Conservation (phyloP, 306 rosid species). For the Ziziphus jujuba region DNA sequence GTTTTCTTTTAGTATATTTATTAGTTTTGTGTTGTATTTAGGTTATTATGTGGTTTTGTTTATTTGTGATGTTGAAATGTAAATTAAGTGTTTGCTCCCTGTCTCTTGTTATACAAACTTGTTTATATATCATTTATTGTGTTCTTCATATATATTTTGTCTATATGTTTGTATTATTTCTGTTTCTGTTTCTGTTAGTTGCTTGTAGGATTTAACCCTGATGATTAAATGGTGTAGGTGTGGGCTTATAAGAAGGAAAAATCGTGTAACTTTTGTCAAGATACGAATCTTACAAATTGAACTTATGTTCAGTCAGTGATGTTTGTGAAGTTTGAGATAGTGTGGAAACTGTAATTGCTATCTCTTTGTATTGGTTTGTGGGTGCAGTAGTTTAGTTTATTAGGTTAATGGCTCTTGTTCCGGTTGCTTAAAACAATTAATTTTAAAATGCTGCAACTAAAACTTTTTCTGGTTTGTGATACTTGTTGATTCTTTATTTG, state of each 20-base stretch:
- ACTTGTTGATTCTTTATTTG: neutral
- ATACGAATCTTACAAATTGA: neutral
- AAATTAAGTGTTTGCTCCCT: too few relatives aligned
- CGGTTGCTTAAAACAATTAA: too few relatives aligned
- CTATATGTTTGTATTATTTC: neutral
- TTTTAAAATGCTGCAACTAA: too few relatives aligned
- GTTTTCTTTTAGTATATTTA: neutral
- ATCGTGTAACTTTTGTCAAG: neutral
- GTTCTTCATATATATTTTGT: too few relatives aligned
- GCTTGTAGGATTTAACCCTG: neutral
- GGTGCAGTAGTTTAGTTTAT: neutral
- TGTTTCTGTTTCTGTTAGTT: neutral
- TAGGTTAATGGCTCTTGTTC: neutral
- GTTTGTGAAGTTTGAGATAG: neutral
- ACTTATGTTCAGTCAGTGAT: neutral
- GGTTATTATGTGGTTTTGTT: too few relatives aligned
- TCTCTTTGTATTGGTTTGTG: neutral
- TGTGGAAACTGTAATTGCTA: too few relatives aligned
- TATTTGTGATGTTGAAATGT: too few relatives aligned
- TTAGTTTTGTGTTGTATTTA: too few relatives aligned
- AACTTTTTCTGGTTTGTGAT: too few relatives aligned
- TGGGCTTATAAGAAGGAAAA: neutral
- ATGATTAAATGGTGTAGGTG: neutral
- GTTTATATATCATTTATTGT: too few relatives aligned
- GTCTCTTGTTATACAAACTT: too few relatives aligned